Conservation (phyloP, 495 filamentous ascomycete species). For the Penicillium robsamsonii region DNA sequence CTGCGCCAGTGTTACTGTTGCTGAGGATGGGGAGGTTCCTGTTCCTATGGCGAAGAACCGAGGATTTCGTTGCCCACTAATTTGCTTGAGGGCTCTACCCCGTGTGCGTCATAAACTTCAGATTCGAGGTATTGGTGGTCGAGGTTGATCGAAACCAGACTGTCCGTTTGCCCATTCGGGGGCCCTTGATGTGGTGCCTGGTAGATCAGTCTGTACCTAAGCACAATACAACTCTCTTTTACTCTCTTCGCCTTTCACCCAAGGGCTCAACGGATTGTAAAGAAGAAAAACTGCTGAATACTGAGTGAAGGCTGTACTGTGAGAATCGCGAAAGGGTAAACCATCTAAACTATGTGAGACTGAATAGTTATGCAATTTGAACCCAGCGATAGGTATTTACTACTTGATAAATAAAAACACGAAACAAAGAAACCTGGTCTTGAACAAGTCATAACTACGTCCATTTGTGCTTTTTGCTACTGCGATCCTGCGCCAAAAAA, state of each 20-base stretch:
- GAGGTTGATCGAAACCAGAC: background rate
- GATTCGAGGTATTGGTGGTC: background rate
- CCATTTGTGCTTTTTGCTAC: background rate
- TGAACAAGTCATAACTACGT: background rate
- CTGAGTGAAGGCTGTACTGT: no score
- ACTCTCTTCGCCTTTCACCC: no score
- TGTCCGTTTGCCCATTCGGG: background rate
- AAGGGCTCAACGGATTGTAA: no score
- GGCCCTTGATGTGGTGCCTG: no score
- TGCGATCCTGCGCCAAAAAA: background rate
- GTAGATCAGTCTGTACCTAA: no score
- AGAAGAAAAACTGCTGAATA: no score
- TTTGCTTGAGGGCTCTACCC: conserved; percentile 5
- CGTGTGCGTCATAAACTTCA: background rate
- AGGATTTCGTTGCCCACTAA: conserved; percentile 29
- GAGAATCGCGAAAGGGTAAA: no score
- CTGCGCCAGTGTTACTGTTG: conserved; percentile 42
- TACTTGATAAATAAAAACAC: background rate
- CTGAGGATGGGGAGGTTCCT: conserved; percentile 30
- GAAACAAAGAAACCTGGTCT: background rate
- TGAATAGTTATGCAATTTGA: no score
- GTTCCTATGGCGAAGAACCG: conserved; percentile 37
- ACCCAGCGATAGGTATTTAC: background rate
- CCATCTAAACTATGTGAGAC: no score
- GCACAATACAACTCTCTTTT: no score